Percentiles rank a stretch among this genome's conserved stretches.
These are phyloP conservation scores for Actinidia arguta DNA, from an alignment of 179 eudicot genomes.

Conservation along the genomic window DNA sequence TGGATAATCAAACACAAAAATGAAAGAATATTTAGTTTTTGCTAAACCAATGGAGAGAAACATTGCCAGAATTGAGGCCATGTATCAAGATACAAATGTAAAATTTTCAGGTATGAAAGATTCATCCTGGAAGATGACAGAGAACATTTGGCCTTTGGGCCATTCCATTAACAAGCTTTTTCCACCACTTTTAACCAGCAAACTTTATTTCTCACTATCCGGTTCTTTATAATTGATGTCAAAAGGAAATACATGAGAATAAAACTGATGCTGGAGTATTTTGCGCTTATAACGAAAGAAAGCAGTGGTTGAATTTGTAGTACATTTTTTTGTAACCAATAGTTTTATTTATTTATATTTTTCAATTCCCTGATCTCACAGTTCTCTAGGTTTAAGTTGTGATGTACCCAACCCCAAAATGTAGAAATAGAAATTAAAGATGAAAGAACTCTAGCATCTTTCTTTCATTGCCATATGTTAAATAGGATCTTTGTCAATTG, in stretches of 20 bases:
- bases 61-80: neutral
- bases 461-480: neutral
- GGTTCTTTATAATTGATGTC: neutral
- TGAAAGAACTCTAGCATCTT: no score
- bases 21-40: neutral
- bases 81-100: neutral
- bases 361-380: no score
- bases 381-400: neutral
- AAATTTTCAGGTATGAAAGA: neutral
- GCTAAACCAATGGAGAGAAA: neutral
- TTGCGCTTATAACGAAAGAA: no score
- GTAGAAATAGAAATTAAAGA: no score
- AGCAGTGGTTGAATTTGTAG: neutral
- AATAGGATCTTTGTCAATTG: neutral
- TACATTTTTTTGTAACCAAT: neutral
- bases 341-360: neutral
- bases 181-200: neutral
- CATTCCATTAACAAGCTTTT: neutral
- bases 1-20: neutral
- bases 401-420: neutral
- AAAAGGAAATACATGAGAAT: neutral
- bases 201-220: neutral
- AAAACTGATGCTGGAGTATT: slow-evolving; percentile 2
- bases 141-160: neutral
- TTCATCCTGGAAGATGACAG: neutral